Percentiles rank a stretch among this genome's conserved stretches.
Evolutionary conservation across 306 rosid species (phyloP).

Genomic region (Abrus precatorius): DNA sequence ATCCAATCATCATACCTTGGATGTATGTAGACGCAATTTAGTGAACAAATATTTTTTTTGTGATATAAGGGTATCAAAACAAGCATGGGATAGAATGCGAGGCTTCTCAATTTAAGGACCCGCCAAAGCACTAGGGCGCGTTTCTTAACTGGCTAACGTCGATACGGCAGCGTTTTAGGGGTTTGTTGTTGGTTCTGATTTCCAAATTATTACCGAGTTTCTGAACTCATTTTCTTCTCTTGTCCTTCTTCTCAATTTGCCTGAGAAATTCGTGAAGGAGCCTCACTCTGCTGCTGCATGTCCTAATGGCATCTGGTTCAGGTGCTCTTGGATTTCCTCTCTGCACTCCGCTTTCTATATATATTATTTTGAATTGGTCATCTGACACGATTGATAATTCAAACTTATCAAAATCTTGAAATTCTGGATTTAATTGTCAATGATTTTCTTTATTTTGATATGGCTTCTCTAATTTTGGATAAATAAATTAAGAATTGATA

Average conservation of each 20-base stretch:
- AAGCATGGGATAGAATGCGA: neutral
- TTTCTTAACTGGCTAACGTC: neutral
- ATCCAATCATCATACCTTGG: neutral
- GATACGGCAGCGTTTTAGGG: constrained; percentile 41
- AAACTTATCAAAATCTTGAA: neutral
- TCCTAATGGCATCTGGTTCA: constrained; percentile 88
- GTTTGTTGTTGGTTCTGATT: neutral
- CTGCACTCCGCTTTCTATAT: neutral
- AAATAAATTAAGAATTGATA: constrained; percentile 22
- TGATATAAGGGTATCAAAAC: neutral
- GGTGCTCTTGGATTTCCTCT: constrained; percentile 54
- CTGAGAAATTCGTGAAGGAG: constrained; percentile 35
- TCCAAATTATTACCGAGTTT: constrained; percentile 2
- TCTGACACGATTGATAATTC: constrained; percentile 3
- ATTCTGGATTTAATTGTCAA: constrained; percentile 2
- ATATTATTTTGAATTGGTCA: constrained; percentile 19
- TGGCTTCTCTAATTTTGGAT: constrained; percentile 1
- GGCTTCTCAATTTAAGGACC: neutral
- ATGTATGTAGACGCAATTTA: constrained; percentile 7
- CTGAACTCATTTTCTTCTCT: constrained; percentile 13
- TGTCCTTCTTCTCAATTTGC: constrained; percentile 28
- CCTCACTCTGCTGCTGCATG: constrained; percentile 35
- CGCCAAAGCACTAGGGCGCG: neutral
- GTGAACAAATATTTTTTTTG: neutral
- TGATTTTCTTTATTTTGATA: neutral